Conservation (phyloP, 495 filamentous ascomycete species). For the Penicillium taxi region DNA sequence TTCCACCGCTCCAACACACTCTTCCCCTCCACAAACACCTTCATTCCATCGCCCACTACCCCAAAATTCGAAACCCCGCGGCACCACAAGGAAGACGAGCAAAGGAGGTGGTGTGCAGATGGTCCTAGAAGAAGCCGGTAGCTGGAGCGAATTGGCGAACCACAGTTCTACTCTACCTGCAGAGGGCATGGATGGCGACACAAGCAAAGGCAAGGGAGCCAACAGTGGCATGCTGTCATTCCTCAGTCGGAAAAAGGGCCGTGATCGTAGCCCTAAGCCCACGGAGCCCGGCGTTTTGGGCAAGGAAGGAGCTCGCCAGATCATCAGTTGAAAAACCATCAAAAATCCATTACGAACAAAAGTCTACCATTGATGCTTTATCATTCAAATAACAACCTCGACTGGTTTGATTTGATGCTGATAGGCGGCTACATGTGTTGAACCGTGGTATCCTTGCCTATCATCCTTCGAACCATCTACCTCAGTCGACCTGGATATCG, state of each 20-base stretch:
- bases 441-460: neutral
- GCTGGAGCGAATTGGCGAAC: slow-evolving; percentile 82
- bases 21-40: slow-evolving; percentile 26
- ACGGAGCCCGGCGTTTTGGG: slow-evolving; percentile 89
- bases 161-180: slow-evolving; percentile 69
- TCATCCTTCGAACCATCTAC: neutral
- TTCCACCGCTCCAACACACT: slow-evolving; percentile 14
- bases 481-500: neutral
- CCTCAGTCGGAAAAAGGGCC: slow-evolving; percentile 76
- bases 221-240: slow-evolving; percentile 83
- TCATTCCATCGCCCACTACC: slow-evolving; percentile 35
- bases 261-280: slow-evolving; percentile 87
- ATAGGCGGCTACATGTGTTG: neutral
- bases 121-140: slow-evolving; percentile 77
- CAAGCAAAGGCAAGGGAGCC: slow-evolving; percentile 41
- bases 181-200: slow-evolving; percentile 45
- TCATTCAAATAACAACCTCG: neutral
- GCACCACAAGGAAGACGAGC: slow-evolving; percentile 51
- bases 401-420: neutral
- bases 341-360: neutral
- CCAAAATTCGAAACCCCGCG: slow-evolving; percentile 20
- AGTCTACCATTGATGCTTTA: neutral
- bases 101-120: slow-evolving; percentile 85
- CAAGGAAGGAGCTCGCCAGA: slow-evolving; percentile 79
- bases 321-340: slow-evolving; percentile 30